These are phyloP conservation scores for Globisporangium splendens DNA, from an alignment of 352 stramenopile genomes.

Conservation along the genomic window DNA sequence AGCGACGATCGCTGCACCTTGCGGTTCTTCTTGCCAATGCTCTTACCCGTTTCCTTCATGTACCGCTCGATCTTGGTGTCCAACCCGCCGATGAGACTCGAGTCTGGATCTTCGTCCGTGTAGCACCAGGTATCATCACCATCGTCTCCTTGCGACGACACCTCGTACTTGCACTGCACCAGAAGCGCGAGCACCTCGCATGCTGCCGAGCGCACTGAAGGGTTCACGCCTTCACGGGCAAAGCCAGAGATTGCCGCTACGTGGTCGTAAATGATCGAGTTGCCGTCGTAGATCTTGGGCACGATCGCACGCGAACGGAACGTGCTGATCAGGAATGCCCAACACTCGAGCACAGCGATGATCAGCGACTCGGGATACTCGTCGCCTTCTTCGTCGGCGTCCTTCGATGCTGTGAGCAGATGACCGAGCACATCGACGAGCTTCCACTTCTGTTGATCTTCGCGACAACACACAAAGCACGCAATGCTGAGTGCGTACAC, in stretches of 20 bases:
- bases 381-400: constrained; percentile 48
- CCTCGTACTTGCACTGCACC: constrained; percentile 58
- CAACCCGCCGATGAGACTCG: constrained; percentile 43
- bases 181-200: constrained; percentile 61
- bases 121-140: constrained; percentile 39
- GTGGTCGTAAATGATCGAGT: constrained; percentile 48
- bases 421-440: constrained; percentile 45
- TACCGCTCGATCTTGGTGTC: constrained; percentile 49
- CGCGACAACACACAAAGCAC: constrained; percentile 52
- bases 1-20: constrained; percentile 60
- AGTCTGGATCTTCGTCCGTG: constrained; percentile 25
- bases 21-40: constrained; percentile 69
- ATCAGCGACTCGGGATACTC: constrained; percentile 41
- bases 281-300: constrained; percentile 41
- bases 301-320: constrained; percentile 47
- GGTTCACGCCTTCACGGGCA: constrained; percentile 43
- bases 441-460: constrained; percentile 62
- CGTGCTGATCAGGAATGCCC: constrained; percentile 49
- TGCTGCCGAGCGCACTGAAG: constrained; percentile 33
- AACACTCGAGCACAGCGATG: constrained; percentile 61
- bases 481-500: constrained; percentile 56
- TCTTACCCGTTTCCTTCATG: constrained; percentile 67
- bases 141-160: neutral
- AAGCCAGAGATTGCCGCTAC: constrained; percentile 47
- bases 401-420: constrained; percentile 37